Percentiles rank a stretch among this genome's conserved stretches.
These are phyloP conservation scores for Odonthalia washingtoniensis DNA, from an alignment of 31 red algal genomes.

Conservation along the genomic window DNA sequence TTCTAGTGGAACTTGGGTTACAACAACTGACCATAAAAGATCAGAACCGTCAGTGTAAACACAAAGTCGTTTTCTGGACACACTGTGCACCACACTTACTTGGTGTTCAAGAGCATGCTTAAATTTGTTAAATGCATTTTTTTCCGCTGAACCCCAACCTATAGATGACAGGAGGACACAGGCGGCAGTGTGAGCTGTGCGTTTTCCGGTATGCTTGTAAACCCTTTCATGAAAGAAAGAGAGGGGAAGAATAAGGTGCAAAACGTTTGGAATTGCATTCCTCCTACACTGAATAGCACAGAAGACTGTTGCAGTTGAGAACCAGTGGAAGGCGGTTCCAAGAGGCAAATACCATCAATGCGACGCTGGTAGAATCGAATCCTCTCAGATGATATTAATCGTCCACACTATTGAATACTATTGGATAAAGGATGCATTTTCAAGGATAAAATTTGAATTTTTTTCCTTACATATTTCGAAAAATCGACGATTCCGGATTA, in stretches of 20 bases:
- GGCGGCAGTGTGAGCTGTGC: not conserved
- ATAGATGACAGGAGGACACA: not conserved
- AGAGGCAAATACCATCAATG: not conserved
- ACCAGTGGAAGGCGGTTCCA: slow-evolving; percentile 19
- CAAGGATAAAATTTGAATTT: not conserved
- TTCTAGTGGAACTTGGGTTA: slow-evolving; percentile 23
- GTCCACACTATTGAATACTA: slow-evolving; percentile 8
- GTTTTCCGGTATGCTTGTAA: not conserved
- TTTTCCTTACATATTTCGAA: not conserved
- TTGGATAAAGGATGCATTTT: slow-evolving; percentile 7
- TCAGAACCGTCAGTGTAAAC: slow-evolving; percentile 42
- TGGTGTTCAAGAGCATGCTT: slow-evolving; percentile 11
- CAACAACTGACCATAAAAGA: slow-evolving; percentile 17
- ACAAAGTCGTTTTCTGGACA: not conserved
- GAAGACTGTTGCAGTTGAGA: slow-evolving; percentile 22
- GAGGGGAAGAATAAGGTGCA: slow-evolving; percentile 1
- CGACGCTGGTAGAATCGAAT: not conserved
- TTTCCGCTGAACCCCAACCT: not conserved
- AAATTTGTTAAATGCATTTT: not conserved
- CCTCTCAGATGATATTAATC: slow-evolving; percentile 6
- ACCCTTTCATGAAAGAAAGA: not conserved
- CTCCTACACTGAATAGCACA: slow-evolving; percentile 1
- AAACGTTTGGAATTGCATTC: not conserved
- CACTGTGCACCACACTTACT: slow-evolving; percentile 14
- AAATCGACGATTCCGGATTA: not conserved